phyloP scores from a whole-genome alignment of 2,329 filamentous ascomycete genomes.

The Colletotrichum echinochloae region DNA sequence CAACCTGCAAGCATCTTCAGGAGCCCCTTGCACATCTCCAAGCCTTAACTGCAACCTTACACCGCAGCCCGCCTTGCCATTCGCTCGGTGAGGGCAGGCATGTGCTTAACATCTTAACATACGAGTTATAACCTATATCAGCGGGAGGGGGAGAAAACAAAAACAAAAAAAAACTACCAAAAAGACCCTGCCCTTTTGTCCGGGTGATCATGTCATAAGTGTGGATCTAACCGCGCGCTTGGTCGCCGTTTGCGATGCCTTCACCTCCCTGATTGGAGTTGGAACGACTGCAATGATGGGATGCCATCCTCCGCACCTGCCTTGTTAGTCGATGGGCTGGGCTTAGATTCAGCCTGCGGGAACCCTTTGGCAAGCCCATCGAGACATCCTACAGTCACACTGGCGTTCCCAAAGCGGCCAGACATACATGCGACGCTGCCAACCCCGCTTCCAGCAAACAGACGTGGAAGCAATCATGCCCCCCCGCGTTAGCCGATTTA shows the following conservation, averaged over 20 bases:
- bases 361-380: not conserved
- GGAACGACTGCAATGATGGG: not conserved
- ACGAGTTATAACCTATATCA: not conserved
- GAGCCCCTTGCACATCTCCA: not conserved
- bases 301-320: conserved; percentile 28
- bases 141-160: too few species aligned
- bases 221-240: not conserved
- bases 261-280: conserved; percentile 16
- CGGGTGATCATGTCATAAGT: not conserved
- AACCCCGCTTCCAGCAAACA: not conserved
- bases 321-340: conserved; percentile 25
- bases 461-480: not conserved
- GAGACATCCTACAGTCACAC: conserved; percentile 11
- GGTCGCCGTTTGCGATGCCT: not conserved
- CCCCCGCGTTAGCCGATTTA: not conserved
- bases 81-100: not conserved
- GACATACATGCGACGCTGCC: not conserved
- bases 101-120: not conserved
- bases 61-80: not conserved
- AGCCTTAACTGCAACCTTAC: not conserved
- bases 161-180: not conserved
- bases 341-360: not conserved
- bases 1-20: not conserved
- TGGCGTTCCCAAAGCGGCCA: conserved; percentile 6
- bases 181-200: not conserved